Base-by-base conservation (phyloP, 2,329 filamentous ascomycete species). In the Talaromyces albobiverticillius region DNA sequence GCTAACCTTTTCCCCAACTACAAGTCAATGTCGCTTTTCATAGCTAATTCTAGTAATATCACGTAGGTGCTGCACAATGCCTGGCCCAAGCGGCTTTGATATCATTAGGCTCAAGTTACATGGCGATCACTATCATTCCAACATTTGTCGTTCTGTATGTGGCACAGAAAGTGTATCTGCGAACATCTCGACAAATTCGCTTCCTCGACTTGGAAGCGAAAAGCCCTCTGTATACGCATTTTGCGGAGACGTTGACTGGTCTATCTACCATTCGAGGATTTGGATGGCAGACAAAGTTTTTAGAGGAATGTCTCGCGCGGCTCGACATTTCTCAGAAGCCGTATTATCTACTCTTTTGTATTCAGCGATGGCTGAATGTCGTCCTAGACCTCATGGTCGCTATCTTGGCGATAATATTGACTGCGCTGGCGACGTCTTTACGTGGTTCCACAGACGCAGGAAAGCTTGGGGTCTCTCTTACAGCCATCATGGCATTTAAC, bases 121-220 rank as follows among this genome's bases (percentile, higher is more conserved):
- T 81, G 1, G 74, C 75, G 0, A 70, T 79, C 18, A 69, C 72
- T 0, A 80, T 84, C 54, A 82, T 82, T 0, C 64, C 80, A 2
- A 60, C 84, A 2, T 56, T 76, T 11, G 66, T 60, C 0, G 56
- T 77, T 1, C 56, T 84, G 1, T 84, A 77, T 53, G 51, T 71
- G 2, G 63, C 85, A 0, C 82, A 84, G 56, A 78, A 73, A 49
- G 74, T 83, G 41, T 86, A 86, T 58, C 72, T 86, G 2, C 73
- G 79, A 0, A 86, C 83, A 0, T 85, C 82, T 1, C 71, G 82
- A 0, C 83, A 86, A 62, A 63, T 87, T 7, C 76, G 83, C 46
- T 73, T 84, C 18, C 64, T 87, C 5, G 83, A 86, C 43, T 73
- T 87, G 0, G 83, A 86, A 64, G 76, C 79, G 1, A 85, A 85